Base-by-base conservation (phyloP, 2,329 filamentous ascomycete species). In the Trichophaea hybrida region DNA sequence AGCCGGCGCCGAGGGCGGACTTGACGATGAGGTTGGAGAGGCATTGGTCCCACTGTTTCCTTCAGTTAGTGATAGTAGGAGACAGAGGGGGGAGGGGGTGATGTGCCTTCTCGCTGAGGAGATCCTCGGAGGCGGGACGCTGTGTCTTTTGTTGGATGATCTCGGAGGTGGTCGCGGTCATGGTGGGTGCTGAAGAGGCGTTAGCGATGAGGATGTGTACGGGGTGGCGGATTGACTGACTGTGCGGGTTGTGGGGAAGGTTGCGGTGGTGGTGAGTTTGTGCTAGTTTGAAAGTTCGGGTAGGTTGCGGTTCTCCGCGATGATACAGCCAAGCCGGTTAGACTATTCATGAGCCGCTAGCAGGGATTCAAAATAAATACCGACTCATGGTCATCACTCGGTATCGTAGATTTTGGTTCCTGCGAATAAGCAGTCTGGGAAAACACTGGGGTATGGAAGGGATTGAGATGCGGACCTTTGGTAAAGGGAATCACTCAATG, bases 1-100 rank as follows among this genome's bases (percentile, higher is more conserved):
- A 98, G 69, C 86, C 88, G 72, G 97, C 86, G 71, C 93, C 93
- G 74, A 98, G 85, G 59, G 87, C 85, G 67, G 91, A 97, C 75
- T 94, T 90, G 79, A 98, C 94, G 72, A 98, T 82, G 74, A 96
- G 82, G 72, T 94, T 96, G 69, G 93, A 97, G 69, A 98, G 84
- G 76, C 93, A 96, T 77, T 87, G 91, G 74, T 98, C 93, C 93
- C 93, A 98, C 93, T 98, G 40, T 51, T 48, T 31, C 50, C 4
- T 13, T 38, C 37, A 55, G 52, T n/a, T 8, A 33, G 12, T 10
- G 43, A 59, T 60, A 31, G 24, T 34, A 17, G 24, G 31, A 40
- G 57, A 57, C 58, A 53, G 13, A 55, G 48, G 7, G 46, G 32
- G 49, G 8, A 32, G 13, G 24, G 35, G 44, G 38, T 33, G 35